These are phyloP conservation scores for Tolypocladium amazonense DNA, from an alignment of 2,329 filamentous ascomycete genomes.

Conservation along the genomic window DNA sequence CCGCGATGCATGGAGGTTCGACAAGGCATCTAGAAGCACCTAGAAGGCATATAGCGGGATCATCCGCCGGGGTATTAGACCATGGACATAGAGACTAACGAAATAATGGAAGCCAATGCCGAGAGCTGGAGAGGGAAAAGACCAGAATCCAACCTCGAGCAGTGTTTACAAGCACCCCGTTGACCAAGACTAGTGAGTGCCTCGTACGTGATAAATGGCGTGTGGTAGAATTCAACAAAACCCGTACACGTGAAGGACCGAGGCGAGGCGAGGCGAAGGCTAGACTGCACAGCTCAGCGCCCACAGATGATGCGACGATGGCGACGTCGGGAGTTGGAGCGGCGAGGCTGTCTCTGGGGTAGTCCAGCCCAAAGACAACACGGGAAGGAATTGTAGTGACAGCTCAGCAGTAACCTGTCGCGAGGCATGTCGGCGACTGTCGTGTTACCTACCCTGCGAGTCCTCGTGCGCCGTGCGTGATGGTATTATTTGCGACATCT, in stretches of 20 bases:
- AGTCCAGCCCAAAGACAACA: not conserved
- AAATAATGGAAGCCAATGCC: not conserved
- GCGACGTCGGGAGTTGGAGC: not conserved
- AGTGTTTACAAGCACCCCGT: not conserved
- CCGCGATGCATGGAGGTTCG: not conserved
- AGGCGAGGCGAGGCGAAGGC: not conserved
- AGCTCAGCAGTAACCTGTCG: not conserved
- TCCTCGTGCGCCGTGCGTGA: not conserved
- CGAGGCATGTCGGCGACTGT: not conserved
- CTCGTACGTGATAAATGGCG: not conserved
- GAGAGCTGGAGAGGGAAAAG: not conserved
- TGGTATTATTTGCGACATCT: not conserved
- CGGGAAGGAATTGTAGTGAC: no score
- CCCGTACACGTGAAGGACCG: not conserved
- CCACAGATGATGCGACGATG: not conserved
- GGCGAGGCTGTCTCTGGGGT: not conserved
- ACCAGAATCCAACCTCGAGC: not conserved
- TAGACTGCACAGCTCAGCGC: not conserved
- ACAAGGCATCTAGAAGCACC: not conserved
- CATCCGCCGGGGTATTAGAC: not conserved
- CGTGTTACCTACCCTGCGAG: not conserved
- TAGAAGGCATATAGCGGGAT: not conserved
- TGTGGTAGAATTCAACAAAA: not conserved
- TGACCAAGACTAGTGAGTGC: not conserved
- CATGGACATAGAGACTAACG: not conserved